A percentile compares a stretch with the other conserved stretches of the same genome.
These are phyloP conservation scores for Sordaria brevicollis DNA, from an alignment of 495 filamentous ascomycete species.

Conservation along the genomic window DNA sequence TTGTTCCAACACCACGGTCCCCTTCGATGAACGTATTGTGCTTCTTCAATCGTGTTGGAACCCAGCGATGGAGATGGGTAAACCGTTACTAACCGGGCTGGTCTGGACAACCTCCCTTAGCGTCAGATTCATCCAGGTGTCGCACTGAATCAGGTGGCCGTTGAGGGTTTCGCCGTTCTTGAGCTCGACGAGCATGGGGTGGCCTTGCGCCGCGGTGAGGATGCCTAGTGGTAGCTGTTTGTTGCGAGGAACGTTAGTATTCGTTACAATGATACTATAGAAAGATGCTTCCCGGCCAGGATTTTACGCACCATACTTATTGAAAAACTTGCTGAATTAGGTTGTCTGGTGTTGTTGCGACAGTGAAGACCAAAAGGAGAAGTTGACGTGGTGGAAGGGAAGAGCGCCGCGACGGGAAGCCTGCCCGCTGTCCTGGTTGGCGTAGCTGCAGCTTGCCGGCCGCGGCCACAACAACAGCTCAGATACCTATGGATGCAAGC, in stretches of 20 bases:
- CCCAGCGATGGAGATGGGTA: too few relatives aligned
- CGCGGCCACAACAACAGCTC: background rate
- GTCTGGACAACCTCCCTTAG: slow-evolving; percentile 97
- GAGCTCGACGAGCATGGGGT: slow-evolving; percentile 97
- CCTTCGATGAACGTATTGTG: too few relatives aligned
- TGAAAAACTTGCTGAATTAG: background rate
- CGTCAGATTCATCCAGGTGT: slow-evolving; percentile 99
- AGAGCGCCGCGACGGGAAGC: background rate
- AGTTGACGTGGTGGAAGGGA: background rate
- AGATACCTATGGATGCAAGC: background rate
- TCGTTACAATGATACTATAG: background rate
- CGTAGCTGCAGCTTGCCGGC: background rate
- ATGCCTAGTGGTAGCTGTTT: slow-evolving; percentile 80
- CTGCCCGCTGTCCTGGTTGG: background rate
- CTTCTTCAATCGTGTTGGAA: too few relatives aligned
- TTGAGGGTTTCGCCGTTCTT: slow-evolving; percentile 98
- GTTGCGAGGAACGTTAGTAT: background rate
- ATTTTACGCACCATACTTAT: background rate
- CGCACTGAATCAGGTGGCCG: slow-evolving; percentile 88
- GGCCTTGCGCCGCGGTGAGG: slow-evolving; percentile 89
- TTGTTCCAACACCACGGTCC: too few relatives aligned
- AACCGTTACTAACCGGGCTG: slow-evolving; percentile 55
- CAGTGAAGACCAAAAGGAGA: background rate
- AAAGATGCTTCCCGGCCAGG: too few relatives aligned
- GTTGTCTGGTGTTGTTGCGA: background rate